Conservation (phyloP, 495 filamentous ascomycete genomes). For the Aspergillus homomorphus region DNA sequence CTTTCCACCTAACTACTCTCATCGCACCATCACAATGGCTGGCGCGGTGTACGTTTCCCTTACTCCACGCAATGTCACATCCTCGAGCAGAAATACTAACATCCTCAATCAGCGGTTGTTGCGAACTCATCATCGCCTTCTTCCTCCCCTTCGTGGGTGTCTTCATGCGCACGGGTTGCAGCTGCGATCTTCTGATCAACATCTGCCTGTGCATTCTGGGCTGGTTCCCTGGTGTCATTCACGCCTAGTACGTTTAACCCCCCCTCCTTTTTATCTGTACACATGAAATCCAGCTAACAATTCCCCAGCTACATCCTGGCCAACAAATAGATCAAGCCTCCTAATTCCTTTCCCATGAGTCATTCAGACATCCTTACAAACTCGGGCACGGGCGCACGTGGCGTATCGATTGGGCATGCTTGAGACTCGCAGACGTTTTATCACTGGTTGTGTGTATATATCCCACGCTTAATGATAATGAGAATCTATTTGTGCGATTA, state of each 20-base stretch:
- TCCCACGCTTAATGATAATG: background rate
- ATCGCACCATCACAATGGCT: background rate
- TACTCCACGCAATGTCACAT: background rate
- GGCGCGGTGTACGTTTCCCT: background rate
- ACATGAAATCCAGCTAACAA: background rate
- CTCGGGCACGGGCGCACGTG: conserved; percentile 1
- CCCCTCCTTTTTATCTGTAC: background rate
- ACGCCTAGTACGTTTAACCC: background rate
- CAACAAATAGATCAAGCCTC: conserved; percentile 1
- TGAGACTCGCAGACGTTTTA: background rate
- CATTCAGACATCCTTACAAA: background rate
- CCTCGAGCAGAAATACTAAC: background rate
- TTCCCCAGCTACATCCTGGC: conserved; percentile 1
- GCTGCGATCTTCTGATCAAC: conserved; percentile 5
- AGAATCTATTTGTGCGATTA: background rate
- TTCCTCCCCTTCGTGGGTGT: conserved; percentile 6
- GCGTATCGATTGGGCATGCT: background rate
- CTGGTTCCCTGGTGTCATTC: conserved; percentile 1
- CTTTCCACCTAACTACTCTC: background rate
- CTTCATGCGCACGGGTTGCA: conserved; percentile 5
- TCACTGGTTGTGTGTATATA: conserved; percentile 5
- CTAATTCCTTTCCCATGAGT: background rate
- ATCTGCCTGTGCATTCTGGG: conserved; percentile 5
- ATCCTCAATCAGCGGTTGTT: background rate
- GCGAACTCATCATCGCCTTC: conserved; percentile 7